These are phyloP conservation scores for Fraxinus sp. DNA, from an alignment of 305 asterid genomes.

Conservation along the genomic window DNA sequence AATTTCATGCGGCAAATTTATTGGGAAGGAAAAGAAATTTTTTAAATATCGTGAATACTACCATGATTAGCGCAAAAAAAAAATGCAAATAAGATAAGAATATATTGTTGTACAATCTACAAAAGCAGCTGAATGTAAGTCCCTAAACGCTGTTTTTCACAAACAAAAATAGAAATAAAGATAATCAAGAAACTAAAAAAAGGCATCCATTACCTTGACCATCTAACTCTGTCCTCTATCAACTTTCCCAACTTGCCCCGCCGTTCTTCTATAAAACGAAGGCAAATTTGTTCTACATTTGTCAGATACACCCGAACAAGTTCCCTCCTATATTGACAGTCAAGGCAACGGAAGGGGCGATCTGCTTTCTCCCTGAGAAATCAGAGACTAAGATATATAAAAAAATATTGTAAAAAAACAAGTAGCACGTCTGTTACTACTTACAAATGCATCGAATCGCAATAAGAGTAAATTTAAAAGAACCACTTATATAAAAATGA, in stretches of 20 bases:
- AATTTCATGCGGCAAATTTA: not conserved
- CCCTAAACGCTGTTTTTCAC: not conserved
- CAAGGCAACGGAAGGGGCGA: slow-evolving; percentile 93
- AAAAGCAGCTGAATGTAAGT: not conserved
- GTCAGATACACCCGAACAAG: slow-evolving; percentile 89
- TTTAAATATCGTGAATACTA: not conserved
- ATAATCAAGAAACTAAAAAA: slow-evolving; percentile 2
- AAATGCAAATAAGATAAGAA: not conserved
- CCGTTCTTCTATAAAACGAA: slow-evolving; percentile 86
- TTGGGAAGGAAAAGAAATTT: not conserved
- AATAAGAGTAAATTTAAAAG: not conserved
- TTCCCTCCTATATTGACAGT: slow-evolving; percentile 87
- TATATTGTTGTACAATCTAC: not conserved
- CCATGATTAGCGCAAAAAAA: not conserved
- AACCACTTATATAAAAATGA: not conserved
- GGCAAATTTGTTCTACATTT: slow-evolving; percentile 94
- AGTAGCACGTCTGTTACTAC: not conserved
- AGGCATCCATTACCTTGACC: slow-evolving; percentile 69
- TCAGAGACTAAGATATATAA: not conserved
- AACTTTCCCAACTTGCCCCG: slow-evolving; percentile 76
- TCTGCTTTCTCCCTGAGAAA: slow-evolving; percentile 87
- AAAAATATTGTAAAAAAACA: not conserved
- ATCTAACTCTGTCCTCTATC: slow-evolving; percentile 84
- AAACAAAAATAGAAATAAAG: not conserved
- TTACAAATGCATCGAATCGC: not conserved